A percentile compares a stretch with the other conserved stretches of the same genome.
Evolutionary conservation across 768 basidiomycete genomes (phyloP).

Genomic region (Daedaleopsis sinensis): DNA sequence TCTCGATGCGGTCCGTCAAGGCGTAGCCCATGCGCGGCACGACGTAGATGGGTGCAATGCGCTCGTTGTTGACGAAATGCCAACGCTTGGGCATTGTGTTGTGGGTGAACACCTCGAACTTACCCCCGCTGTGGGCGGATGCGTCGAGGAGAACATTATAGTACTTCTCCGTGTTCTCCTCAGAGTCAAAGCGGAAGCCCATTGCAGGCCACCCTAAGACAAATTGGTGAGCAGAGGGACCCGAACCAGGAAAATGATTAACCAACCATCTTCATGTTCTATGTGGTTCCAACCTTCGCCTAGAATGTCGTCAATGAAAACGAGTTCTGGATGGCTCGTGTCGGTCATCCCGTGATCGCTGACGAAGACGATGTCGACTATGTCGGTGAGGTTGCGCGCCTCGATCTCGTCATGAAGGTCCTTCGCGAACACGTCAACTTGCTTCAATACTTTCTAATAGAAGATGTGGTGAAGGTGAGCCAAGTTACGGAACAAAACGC

Average conservation of each 20-base stretch:
- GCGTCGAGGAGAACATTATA: slow-evolving; percentile 57
- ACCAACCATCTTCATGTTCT: slow-evolving; percentile 68
- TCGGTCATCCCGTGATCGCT: slow-evolving; percentile 93
- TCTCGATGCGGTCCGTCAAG: slow-evolving; percentile 66
- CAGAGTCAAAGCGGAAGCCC: slow-evolving; percentile 73
- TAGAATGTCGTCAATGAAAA: slow-evolving; percentile 84
- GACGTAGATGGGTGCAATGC: slow-evolving; percentile 89
- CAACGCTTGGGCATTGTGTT: slow-evolving; percentile 82
- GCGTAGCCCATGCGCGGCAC: slow-evolving; percentile 83
- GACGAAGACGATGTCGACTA: slow-evolving; percentile 89
- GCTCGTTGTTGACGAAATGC: slow-evolving; percentile 70
- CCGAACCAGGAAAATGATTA: too few species aligned
- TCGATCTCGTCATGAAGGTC: slow-evolving; percentile 65
- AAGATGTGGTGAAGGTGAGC: not conserved
- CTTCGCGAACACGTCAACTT: slow-evolving; percentile 76
- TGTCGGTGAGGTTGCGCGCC: slow-evolving; percentile 75
- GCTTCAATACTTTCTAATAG: slow-evolving; percentile 58
- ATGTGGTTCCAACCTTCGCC: slow-evolving; percentile 63
- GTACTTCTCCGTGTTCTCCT: slow-evolving; percentile 59
- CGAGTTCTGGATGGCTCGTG: slow-evolving; percentile 72
- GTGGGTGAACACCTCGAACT: slow-evolving; percentile 79
- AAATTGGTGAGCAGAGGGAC: not conserved
- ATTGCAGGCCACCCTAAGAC: slow-evolving; percentile 80
- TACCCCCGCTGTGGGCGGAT: slow-evolving; percentile 54
- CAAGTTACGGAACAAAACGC: not conserved